phyloP scores from a whole-genome alignment of 2,329 filamentous ascomycete species.

The Knufia petricola region DNA sequence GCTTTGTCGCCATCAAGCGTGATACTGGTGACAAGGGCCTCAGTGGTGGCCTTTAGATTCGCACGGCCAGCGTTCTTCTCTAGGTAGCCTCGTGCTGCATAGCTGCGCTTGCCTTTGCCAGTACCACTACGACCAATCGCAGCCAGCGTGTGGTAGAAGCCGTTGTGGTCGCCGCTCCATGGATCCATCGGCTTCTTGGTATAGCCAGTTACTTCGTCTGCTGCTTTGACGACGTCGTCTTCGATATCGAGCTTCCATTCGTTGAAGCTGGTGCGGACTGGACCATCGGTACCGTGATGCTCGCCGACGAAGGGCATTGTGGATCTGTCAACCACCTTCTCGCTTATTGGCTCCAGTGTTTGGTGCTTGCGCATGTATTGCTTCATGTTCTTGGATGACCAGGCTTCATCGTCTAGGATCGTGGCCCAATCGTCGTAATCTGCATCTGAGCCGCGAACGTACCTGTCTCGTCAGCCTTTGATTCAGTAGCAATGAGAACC shows the following conservation, averaged over 20 bases:
- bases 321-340: constrained; percentile 17
- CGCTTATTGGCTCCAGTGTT: constrained; percentile 25
- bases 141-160: constrained; percentile 20
- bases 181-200: constrained; percentile 18
- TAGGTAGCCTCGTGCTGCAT: constrained; percentile 36
- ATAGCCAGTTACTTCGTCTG: constrained; percentile 15
- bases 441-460: constrained; percentile 22
- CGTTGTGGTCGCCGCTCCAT: constrained; percentile 21
- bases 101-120: constrained; percentile 29
- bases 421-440: constrained; percentile 29
- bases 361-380: constrained; percentile 33
- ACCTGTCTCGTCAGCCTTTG: neutral
- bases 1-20: constrained; percentile 32
- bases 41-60: constrained; percentile 41
- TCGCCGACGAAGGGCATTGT: constrained; percentile 17
- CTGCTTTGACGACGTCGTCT: constrained; percentile 19
- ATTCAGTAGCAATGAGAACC: neutral
- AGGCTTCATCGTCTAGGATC: constrained; percentile 24
- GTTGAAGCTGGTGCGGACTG: constrained; percentile 27
- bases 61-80: constrained; percentile 28
- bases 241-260: constrained; percentile 16
- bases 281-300: constrained; percentile 26
- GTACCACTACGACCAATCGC: constrained; percentile 17
- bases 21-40: constrained; percentile 40
- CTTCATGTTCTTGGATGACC: constrained; percentile 24